Evolutionary conservation across 192 early-diverging fungal species (phyloP), one percentile per base, ranked within the genome.

Genomic region (Umbelopsis vinacea): DNA sequence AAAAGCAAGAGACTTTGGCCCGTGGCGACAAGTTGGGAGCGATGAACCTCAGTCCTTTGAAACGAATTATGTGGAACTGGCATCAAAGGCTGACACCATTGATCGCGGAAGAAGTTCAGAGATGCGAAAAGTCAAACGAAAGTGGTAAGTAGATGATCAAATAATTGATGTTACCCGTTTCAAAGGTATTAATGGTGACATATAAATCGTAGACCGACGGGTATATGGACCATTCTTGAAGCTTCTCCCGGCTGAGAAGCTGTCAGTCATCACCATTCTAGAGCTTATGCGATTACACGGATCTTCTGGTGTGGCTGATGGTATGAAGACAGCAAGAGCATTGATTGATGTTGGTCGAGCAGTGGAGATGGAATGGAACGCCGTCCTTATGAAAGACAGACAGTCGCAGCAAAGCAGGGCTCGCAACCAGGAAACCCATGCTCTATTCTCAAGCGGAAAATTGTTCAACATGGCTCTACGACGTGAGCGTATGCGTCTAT

Each of bases 401-500:
- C 82, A 82, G 21, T 91, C 91, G 72, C 78, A 83, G 38, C 33
- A 47, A 17, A 50, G 47, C 3, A 89, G 87, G 24, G 72, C 75
- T 14, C 68, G 70, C 37, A 77, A 84, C 45, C 72, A 81, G 53
- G 81, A 78, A 29, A 83, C 93, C 19, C 92, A 94, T 68, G 76
- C 90, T 67, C 80, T 97, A 11, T 91, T 90, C 66, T 80, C 88
- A 14, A 90, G 85, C 43, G 94, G 94, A 5, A 89, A 87, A 71
- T 83, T 97, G 55, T 94, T 96, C 75, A 89, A 94, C 68, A 89
- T 91, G 86, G 85, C 92, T 0, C 77, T 97, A 45, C 87, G 95
- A 8, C 85, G 89, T 43, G 88, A 87, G 8, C 81, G 92, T 72
- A 82, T 84, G 38, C 83, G 91, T 69, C 73, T 90, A 35, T 82